Evolutionary conservation across 2,329 filamentous ascomycete species (phyloP), one percentile per base, ranked within the genome.

Genomic region (Hirsutella minnesotensis): DNA sequence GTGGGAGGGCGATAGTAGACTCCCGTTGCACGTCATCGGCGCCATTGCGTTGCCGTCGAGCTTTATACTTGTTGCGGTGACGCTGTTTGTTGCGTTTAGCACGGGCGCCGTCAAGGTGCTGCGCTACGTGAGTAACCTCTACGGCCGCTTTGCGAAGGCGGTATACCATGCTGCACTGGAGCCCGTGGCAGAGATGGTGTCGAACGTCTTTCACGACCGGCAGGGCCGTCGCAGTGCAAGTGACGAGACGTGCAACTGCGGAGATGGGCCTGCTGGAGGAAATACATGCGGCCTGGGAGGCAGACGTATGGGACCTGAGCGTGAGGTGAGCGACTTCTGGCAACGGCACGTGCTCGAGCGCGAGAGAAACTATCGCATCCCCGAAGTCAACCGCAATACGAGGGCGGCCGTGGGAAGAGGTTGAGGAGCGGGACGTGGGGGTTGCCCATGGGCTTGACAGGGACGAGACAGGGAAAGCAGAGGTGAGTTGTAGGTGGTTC

Each of bases 61-160:
- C 33, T 60, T 57, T 15, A 34, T 64, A 1, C 52, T 80, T 9
- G 72, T 80, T 34, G 50, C 62, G 1, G 49, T 64, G 0, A 70
- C 75, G 1, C 65, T 81, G 2, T 50, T 79, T 0, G 61, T 70
- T 1, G 77, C 77, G 0, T 81, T 77, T 58, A 79, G 68, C 52
- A 67, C 62, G 7, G 65, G 61, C 5, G 65, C 64, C 2, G 64
- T 64, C 10, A 49, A 49, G 2, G 44, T 63, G 4, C 51, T 61
- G 21, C 50, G 55, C 12, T 55, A 49, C 46, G n/a, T 56, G 10
- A 49, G 49, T 9, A 42, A 45, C 0, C 10, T 38, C 3, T 52
- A 54, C 21, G 43, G 47, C 3, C 27, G 36, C 1, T 16, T 36
- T 4, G 42, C 47, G 40, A 44, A 45, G 3, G 52, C 56, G 49